These are phyloP conservation scores for Babesia bigemina DNA, from an alignment of 169 alveolate species.

Conservation along the genomic window DNA sequence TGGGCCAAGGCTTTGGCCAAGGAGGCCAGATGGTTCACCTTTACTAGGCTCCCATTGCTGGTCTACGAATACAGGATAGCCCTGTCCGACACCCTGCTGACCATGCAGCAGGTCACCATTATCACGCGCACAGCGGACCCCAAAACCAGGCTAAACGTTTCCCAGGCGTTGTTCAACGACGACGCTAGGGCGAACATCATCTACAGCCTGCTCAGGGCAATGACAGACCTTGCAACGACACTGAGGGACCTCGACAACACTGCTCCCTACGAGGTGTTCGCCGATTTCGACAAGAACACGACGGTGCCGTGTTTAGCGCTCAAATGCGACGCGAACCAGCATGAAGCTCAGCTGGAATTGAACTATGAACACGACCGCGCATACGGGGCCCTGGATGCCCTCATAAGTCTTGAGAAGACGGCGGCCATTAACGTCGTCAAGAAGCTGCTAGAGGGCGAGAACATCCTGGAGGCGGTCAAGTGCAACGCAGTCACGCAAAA, in stretches of 20 bases:
- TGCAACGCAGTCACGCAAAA: slow-evolving; percentile 12
- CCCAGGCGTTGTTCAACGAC: slow-evolving; percentile 35
- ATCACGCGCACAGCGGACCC: slow-evolving; percentile 18
- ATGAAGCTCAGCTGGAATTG: neutral
- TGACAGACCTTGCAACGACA: slow-evolving; percentile 33
- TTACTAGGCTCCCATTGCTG: slow-evolving; percentile 60
- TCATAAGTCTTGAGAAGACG: slow-evolving; percentile 34
- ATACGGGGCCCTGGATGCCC: slow-evolving; percentile 61
- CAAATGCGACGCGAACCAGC: neutral
- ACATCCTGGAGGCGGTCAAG: slow-evolving; percentile 23
- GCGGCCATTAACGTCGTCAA: slow-evolving; percentile 11
- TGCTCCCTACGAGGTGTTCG: slow-evolving; percentile 43
- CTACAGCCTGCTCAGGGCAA: slow-evolving; percentile 37
- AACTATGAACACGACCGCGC: slow-evolving; percentile 15
- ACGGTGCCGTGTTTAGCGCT: slow-evolving; percentile 47
- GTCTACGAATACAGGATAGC: slow-evolving; percentile 49
- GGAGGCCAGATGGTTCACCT: slow-evolving; percentile 54
- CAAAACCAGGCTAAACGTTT: slow-evolving; percentile 14
- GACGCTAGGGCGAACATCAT: slow-evolving; percentile 22
- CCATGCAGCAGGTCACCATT: slow-evolving; percentile 22
- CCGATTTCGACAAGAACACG: slow-evolving; percentile 60
- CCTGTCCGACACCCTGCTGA: slow-evolving; percentile 5
- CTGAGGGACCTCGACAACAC: slow-evolving; percentile 24
- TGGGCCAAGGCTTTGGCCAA: slow-evolving; percentile 40
- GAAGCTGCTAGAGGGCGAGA: slow-evolving; percentile 29